phyloP scores from a whole-genome alignment of 441 rosid species.

The Cnidoscolus chayamansa region DNA sequence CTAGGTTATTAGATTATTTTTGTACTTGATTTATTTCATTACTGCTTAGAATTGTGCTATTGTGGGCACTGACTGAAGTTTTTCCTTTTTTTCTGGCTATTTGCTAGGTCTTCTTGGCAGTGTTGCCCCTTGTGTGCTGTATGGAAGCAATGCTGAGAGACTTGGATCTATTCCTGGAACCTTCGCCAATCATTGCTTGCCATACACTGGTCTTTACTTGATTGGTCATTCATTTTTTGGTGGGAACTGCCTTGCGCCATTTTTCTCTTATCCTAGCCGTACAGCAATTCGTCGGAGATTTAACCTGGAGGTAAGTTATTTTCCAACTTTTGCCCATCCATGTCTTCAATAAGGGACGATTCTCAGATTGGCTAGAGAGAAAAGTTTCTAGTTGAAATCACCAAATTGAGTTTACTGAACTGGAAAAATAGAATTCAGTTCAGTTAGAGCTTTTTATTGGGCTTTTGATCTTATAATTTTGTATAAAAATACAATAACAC shows the following conservation, averaged over 20 bases:
- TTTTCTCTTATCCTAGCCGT: constrained; percentile 78
- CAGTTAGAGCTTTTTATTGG: no score
- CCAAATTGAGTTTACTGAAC: no score
- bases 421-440: no score
- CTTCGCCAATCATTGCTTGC: constrained; percentile 72
- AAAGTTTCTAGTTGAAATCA: no score
- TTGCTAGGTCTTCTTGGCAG: constrained; percentile 85
- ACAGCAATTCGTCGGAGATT: constrained; percentile 75
- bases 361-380: neutral
- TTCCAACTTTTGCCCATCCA: neutral
- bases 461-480: no score
- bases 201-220: constrained; percentile 69
- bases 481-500: no score
- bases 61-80: neutral
- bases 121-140: constrained; percentile 77
- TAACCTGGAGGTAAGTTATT: constrained; percentile 76
- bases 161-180: constrained; percentile 77
- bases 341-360: constrained; percentile 10
- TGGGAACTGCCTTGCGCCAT: constrained; percentile 84
- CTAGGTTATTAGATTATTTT: neutral
- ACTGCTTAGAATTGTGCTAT: neutral
- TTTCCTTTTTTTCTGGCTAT: no score
- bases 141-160: constrained; percentile 93
- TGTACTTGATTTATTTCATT: constrained; percentile 5
- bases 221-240: constrained; percentile 65